Evolutionary conservation across 306 rosid genomes (phyloP).

Genomic region (Vicia villosa): DNA sequence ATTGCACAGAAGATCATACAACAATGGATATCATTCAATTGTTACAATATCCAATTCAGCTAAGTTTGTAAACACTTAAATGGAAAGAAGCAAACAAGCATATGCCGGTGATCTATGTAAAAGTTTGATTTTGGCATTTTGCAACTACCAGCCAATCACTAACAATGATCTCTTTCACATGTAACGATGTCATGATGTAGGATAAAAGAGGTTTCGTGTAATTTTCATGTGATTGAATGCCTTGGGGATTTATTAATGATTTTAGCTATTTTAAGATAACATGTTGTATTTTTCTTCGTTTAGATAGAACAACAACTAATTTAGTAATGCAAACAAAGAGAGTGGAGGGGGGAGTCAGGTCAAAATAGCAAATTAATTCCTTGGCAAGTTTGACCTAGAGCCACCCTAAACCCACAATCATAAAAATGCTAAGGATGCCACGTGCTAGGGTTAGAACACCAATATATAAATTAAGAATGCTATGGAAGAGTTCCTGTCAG

Average conservation of each 20-base stretch:
- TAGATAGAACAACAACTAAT: not conserved
- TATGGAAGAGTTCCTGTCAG: not conserved
- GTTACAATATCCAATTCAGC: not conserved
- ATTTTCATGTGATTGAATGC: not conserved
- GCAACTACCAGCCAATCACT: not conserved
- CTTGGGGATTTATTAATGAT: not conserved
- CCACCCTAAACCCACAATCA: not conserved
- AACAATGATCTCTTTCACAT: conserved; percentile 3
- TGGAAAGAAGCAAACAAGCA: not conserved
- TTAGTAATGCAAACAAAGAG: not conserved
- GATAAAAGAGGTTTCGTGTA: not conserved
- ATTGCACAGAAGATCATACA: conserved; percentile 31
- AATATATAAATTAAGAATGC: not conserved
- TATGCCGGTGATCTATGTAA: not conserved
- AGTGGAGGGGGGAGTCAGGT: not conserved
- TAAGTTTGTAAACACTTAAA: not conserved
- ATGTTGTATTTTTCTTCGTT: not conserved
- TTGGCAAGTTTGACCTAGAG: conserved; percentile 22
- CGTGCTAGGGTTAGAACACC: not conserved
- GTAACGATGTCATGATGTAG: not conserved
- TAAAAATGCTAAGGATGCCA: conserved; percentile 11
- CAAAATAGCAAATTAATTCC: conserved; percentile 3
- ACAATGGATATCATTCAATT: conserved; percentile 14
- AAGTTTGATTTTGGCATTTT: not conserved
- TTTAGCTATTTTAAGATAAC: conserved; percentile 2